Evolutionary conservation across 257 asterid genomes (phyloP), one percentile per base, ranked within the genome.

Genomic region (Primulina huaijiensis): DNA sequence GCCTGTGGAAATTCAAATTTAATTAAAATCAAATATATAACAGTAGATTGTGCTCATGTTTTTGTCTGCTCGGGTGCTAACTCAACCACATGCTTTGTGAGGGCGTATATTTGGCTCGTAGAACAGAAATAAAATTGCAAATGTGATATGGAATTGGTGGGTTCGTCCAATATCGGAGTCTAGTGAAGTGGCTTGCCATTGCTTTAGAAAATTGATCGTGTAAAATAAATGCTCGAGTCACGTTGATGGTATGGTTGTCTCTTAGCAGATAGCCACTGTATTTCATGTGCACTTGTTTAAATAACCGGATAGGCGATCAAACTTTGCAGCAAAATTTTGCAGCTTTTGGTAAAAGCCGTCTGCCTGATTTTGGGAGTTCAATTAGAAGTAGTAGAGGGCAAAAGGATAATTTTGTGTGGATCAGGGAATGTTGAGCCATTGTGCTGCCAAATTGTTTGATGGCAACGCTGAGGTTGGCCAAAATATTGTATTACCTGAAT

Each of bases 121-220:
- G 37, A 62, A n/a, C 8, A 60, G 52, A 43, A 62, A 53, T 67
- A 65, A 27, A 16, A 34, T 8, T 14, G 50, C 57, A 14, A 55
- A 40, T 31, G 52, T 46, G 69, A 14, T 46, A 31, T 60, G 4
- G 17, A 34, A 29, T 31, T 50, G 38, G 23, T 8, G 59, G 40
- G 55, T 61, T 72, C 59, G 55, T 58, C 29, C 69, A 9, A 8
- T 62, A 33, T 23, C 60, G 33, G 25, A 46, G 72, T 56, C 25
- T 23, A 27, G 30, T 4, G 50, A 3, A 8, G 3, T 38, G 56
- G 23, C 16, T 25, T 37, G 29, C 1, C 19, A 40, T 23, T 11
- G 14, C 40, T 65, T 65, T 12, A 65, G 30, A 37, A 14, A 43
- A 65, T 65, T 40, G 12, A 27, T 46, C 31, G 3, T 7, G 5